A percentile compares a stretch with the other conserved stretches of the same genome.
phyloP scores from a whole-genome alignment of 352 stramenopile genomes.

The Phytophthora podocarpi region DNA sequence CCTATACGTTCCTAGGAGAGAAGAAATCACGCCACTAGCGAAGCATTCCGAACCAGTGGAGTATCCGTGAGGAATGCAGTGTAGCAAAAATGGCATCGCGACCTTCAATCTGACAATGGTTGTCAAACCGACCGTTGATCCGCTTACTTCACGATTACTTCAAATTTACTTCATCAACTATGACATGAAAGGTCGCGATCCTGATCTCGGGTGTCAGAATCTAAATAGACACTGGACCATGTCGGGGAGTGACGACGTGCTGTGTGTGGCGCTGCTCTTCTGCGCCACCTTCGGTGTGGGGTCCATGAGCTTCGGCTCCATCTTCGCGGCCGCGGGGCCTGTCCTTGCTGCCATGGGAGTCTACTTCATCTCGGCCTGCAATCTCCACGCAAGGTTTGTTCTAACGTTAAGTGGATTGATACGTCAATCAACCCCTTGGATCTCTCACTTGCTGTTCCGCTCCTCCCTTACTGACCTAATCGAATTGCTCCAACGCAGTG shows the following conservation, averaged over 20 bases:
- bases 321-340: conserved; percentile 64
- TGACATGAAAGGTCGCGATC: conserved; percentile 35
- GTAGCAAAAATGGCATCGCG: too few species aligned
- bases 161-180: too few species aligned
- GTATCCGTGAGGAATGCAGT: too few species aligned
- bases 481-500: conserved; percentile 21
- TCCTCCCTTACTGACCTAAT: background rate
- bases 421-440: too few species aligned
- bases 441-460: too few species aligned
- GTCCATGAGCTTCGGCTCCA: conserved; percentile 73
- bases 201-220: background rate
- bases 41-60: too few species aligned
- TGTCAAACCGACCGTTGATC: too few species aligned
- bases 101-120: too few species aligned
- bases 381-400: conserved; percentile 68
- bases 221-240: conserved; percentile 20
- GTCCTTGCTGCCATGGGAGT: conserved; percentile 62
- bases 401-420: too few species aligned
- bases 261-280: conserved; percentile 73
- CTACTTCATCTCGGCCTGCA: conserved; percentile 82
- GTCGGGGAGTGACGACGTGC: conserved; percentile 45
- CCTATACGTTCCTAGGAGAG: too few species aligned
- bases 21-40: too few species aligned
- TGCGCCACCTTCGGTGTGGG: conserved; percentile 76
- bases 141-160: too few species aligned